These are phyloP conservation scores for Nakazawaea molendinolei DNA, from an alignment of 805 yeast genomes.

Conservation along the genomic window DNA sequence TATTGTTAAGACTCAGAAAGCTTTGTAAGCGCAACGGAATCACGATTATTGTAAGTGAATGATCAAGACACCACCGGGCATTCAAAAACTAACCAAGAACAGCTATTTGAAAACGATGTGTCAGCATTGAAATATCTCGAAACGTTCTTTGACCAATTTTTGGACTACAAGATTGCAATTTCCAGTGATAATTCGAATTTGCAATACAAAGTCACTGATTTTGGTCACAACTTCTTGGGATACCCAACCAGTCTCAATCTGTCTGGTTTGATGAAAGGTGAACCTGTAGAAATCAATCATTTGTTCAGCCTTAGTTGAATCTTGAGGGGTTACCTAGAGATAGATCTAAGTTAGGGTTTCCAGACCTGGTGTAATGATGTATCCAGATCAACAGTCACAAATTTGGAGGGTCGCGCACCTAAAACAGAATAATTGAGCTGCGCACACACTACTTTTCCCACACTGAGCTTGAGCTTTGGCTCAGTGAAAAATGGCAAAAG, in stretches of 20 bases:
- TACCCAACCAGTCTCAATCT: neutral
- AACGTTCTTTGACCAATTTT: neutral
- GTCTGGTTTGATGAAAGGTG: neutral
- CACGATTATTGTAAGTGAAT: slow-evolving; percentile 20
- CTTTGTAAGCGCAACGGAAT: slow-evolving; percentile 15
- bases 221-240: slow-evolving; percentile 7
- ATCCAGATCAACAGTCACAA: slow-evolving; percentile 4
- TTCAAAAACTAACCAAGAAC: neutral
- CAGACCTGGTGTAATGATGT: slow-evolving; percentile 9
- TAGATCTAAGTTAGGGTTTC: slow-evolving; percentile 1
- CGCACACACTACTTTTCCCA: slow-evolving; percentile 12
- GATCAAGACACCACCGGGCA: no score
- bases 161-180: slow-evolving; percentile 1
- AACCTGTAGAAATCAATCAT: neutral
- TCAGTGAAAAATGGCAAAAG: no score
- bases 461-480: slow-evolving; percentile 12
- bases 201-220: slow-evolving; percentile 17
- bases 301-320: slow-evolving; percentile 1
- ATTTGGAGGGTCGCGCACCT: no score
- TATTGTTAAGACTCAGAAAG: slow-evolving; percentile 15
- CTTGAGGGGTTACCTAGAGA: neutral
- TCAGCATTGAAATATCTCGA: neutral
- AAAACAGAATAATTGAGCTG: no score
- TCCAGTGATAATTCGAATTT: neutral
- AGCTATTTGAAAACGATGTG: slow-evolving; percentile 1